Percentiles rank a stretch among this genome's conserved stretches.
phyloP scores from a whole-genome alignment of 2,329 filamentous ascomycete species.

The Sphaerulina vaccinii region DNA sequence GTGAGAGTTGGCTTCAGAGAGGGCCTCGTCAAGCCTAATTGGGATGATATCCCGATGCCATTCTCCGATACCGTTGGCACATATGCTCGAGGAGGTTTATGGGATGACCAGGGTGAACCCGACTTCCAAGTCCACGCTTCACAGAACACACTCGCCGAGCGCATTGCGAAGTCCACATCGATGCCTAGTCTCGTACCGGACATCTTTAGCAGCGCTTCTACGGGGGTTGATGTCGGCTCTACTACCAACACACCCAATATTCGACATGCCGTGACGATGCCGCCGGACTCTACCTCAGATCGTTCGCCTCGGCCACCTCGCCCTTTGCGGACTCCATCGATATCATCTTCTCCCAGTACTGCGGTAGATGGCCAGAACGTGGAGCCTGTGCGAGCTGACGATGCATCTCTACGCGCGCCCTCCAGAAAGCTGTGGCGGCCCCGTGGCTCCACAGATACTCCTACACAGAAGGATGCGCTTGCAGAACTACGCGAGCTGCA shows the following conservation, averaged over 20 bases:
- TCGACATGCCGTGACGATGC: conserved; percentile 18
- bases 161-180: conserved; percentile 29
- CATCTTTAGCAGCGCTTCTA: conserved; percentile 16
- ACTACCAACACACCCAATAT: conserved; percentile 14
- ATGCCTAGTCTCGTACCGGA: conserved; percentile 25
- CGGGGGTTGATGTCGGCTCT: conserved; percentile 26
- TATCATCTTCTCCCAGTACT: conserved; percentile 30
- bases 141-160: conserved; percentile 12
- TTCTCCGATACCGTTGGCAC: conserved; percentile 82
- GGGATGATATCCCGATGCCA: conserved; percentile 77
- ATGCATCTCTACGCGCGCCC: conserved; percentile 22
- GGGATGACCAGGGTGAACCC: conserved; percentile 49
- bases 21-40: conserved; percentile 86
- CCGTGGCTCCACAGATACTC: conserved; percentile 10
- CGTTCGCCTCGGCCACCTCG: conserved; percentile 17
- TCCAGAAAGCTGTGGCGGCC: conserved; percentile 23
- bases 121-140: conserved; percentile 6
- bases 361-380: conserved; percentile 33
- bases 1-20: conserved; percentile 94
- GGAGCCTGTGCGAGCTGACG: conserved; percentile 29
- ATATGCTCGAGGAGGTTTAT: conserved; percentile 82
- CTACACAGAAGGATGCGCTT: conserved; percentile 30
- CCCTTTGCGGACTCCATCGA: conserved; percentile 33
- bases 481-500: conserved; percentile 34
- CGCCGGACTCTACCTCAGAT: conserved; percentile 13